Evolutionary conservation across 306 rosid genomes (phyloP).

Genomic region (Nissolia schottii): DNA sequence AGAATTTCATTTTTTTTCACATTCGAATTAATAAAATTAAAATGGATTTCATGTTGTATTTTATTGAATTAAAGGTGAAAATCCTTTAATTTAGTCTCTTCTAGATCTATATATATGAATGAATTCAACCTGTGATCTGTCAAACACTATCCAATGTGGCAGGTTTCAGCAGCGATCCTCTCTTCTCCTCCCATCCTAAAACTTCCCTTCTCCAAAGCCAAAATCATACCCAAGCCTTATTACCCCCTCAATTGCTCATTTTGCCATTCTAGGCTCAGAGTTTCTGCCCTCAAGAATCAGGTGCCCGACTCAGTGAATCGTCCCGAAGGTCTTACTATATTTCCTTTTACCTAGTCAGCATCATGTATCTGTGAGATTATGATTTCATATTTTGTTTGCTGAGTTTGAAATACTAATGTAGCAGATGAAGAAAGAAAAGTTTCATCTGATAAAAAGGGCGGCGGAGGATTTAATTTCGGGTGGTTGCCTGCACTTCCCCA

Average conservation of each 20-base stretch:
- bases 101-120: too few species aligned
- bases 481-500: constrained; percentile 88
- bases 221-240: neutral
- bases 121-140: constrained; percentile 4
- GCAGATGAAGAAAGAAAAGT: constrained; percentile 38
- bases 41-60: too few species aligned
- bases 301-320: constrained; percentile 13
- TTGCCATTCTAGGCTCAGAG: constrained; percentile 19
- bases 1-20: too few species aligned
- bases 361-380: neutral
- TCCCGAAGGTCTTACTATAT: neutral
- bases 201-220: neutral
- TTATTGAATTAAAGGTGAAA: too few species aligned
- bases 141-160: neutral
- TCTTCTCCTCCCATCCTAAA: neutral
- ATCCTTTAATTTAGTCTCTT: too few species aligned
- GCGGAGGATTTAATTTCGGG: constrained; percentile 39
- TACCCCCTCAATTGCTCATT: neutral
- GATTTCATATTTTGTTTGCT: neutral
- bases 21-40: too few species aligned
- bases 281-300: constrained; percentile 43
- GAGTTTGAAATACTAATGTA: neutral
- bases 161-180: constrained; percentile 5
- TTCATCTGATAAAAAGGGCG: constrained; percentile 6
- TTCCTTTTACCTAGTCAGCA: neutral